Evolutionary conservation across 1,284 basidiomycete species (phyloP), one percentile per base, ranked within the genome.

Genomic region (Pisolithus thermaeus): DNA sequence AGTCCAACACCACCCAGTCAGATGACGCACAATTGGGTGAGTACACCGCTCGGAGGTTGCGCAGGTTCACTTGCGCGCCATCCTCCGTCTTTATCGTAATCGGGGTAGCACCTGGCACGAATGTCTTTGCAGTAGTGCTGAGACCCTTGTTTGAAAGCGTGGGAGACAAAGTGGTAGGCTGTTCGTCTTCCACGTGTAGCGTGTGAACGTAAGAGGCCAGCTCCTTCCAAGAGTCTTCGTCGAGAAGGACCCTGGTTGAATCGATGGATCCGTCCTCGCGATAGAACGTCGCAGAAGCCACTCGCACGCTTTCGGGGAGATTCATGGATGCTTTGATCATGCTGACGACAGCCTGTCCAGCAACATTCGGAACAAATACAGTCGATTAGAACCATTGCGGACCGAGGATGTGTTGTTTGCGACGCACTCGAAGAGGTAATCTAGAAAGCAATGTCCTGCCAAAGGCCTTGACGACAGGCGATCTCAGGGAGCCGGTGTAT

Each of bases 211-310:
- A 64, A 35, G 64, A 65, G 0, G 46, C 64, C 23, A 69, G 62
- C 30, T 69, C 64, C 14, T 59, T 63, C 67, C 63, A 65, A 38
- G 67, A 69, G 40, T 62, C 62, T 18, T 69, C 66, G 20, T 65
- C 64, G 14, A 65, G 32, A 22, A 60, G 49, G 16, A 57, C 56
- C 8, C 56, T 55, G 0, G 56, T 52, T 0, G 54, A 36, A 35
- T 68, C 62, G 35, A 69, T 28, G 38, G 57, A 53, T 30, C 67
- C 65, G 30, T 65, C 63, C 45, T 65, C 67, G 41, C 63, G 53
- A 45, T 61, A 65, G 40, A 65, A 65, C 35, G 55, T 28, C 5
- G 65, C 67, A 6, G 57, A 49, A 27, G 53, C 40, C 25, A 68
- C 25, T 20, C 43, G 56, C 23, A 65, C 18, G 42, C 54, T 54